Conservation (phyloP, 192 early-diverging fungal species). For the Coemansia sp. region DNA sequence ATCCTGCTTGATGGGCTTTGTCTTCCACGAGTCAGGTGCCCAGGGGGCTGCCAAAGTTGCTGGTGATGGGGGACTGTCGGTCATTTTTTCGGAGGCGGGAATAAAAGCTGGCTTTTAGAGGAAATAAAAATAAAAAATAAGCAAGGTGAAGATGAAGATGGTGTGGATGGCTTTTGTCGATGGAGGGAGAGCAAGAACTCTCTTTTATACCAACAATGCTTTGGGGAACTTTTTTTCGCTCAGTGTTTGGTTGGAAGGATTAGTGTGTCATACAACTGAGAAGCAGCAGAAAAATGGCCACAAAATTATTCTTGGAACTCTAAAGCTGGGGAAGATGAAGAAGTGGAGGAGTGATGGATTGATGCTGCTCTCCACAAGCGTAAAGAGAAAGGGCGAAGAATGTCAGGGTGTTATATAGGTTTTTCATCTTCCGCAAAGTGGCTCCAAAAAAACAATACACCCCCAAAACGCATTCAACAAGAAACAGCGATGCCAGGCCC, state of each 20-base stretch:
- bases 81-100: slow-evolving; percentile 1
- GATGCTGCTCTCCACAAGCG: neutral
- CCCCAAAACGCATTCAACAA: neutral
- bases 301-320: neutral
- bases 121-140: neutral
- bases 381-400: neutral
- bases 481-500: neutral
- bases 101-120: neutral
- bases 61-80: slow-evolving; percentile 3
- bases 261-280: slow-evolving; percentile 19
- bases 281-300: slow-evolving; percentile 9
- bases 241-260: neutral
- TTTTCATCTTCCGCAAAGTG: neutral
- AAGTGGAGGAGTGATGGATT: neutral
- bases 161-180: neutral
- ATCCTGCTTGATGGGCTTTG: slow-evolving; percentile 83
- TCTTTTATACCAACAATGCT: slow-evolving; percentile 2
- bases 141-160: neutral
- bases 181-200: neutral
- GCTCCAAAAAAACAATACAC: neutral
- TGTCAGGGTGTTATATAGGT: neutral
- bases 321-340: neutral
- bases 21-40: slow-evolving; percentile 72
- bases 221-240: neutral
- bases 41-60: slow-evolving; percentile 40